phyloP scores from a whole-genome alignment of 257 asterid species.

The Schizonepeta tenuifolia region DNA sequence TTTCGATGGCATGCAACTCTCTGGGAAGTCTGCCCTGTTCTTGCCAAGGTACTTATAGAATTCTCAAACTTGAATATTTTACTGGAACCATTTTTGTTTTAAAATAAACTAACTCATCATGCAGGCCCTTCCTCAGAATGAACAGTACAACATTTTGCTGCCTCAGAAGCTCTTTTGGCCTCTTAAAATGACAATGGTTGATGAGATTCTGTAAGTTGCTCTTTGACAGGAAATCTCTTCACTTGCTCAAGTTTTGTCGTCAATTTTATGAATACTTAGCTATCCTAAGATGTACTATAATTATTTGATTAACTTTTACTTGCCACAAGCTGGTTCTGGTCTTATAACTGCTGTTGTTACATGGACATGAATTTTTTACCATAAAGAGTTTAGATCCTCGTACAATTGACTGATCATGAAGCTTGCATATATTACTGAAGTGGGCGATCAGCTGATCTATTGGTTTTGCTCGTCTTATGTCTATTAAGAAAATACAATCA shows the following conservation, averaged over 20 bases:
- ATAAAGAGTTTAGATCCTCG: not conserved
- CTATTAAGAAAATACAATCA: too few relatives aligned
- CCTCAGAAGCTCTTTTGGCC: slow-evolving; percentile 75
- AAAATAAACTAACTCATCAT: slow-evolving; percentile 21
- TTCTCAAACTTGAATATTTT: not conserved
- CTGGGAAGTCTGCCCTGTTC: slow-evolving; percentile 66
- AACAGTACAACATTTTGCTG: slow-evolving; percentile 40
- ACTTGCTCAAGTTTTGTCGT: slow-evolving; percentile 10
- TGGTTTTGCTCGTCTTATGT: too few relatives aligned
- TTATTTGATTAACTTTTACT: too few relatives aligned
- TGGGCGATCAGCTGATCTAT: too few relatives aligned
- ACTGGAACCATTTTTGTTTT: slow-evolving; percentile 1
- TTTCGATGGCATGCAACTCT: slow-evolving; percentile 79
- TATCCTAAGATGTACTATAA: too few relatives aligned
- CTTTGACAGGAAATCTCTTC: slow-evolving; percentile 2
- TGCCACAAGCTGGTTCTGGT: too few relatives aligned
- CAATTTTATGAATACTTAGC: not conserved
- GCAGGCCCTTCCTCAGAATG: slow-evolving; percentile 48
- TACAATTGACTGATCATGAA: not conserved
- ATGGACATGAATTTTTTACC: too few relatives aligned
- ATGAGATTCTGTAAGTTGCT: slow-evolving; percentile 64
- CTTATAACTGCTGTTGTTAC: too few relatives aligned
- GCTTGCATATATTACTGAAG: too few relatives aligned
- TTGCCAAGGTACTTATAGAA: slow-evolving; percentile 47
- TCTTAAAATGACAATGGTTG: slow-evolving; percentile 53